Conservation (phyloP, 495 filamentous ascomycete genomes). For the Staphylotrichum tortipilum region DNA sequence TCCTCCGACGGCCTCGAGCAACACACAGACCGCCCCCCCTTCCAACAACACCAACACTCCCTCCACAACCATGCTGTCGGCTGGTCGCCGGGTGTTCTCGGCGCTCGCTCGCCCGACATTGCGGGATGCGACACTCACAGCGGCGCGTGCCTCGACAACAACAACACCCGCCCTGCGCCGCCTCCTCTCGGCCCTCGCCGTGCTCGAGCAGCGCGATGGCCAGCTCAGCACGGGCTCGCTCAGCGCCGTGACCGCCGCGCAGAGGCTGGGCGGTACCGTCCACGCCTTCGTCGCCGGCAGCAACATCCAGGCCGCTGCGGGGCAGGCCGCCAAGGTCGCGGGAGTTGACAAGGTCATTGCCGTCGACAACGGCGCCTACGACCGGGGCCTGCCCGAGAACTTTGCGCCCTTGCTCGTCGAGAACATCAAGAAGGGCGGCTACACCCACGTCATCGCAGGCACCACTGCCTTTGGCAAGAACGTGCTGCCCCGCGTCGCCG, state of each 20-base stretch:
- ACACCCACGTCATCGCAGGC: slow-evolving; percentile 79
- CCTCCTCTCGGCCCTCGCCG: slow-evolving; percentile 76
- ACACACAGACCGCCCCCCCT: not conserved
- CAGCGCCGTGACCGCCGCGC: slow-evolving; percentile 76
- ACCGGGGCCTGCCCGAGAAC: slow-evolving; percentile 92
- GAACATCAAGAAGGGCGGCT: slow-evolving; percentile 90
- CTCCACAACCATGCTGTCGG: slow-evolving; percentile 16
- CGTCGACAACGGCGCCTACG: slow-evolving; percentile 82
- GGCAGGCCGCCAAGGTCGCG: slow-evolving; percentile 78
- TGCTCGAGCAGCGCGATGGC: slow-evolving; percentile 90
- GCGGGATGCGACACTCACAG: slow-evolving; percentile 18
- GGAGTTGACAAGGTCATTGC: slow-evolving; percentile 86
- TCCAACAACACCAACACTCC: slow-evolving; percentile 5
- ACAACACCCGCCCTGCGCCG: slow-evolving; percentile 54
- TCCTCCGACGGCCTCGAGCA: too few species aligned
- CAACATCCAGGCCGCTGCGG: slow-evolving; percentile 69
- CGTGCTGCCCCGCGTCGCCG: slow-evolving; percentile 89
- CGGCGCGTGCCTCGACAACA: too few species aligned
- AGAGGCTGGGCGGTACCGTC: slow-evolving; percentile 75
- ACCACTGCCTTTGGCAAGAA: slow-evolving; percentile 98
- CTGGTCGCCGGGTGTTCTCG: slow-evolving; percentile 23
- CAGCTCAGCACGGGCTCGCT: slow-evolving; percentile 75
- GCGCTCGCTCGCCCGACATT: slow-evolving; percentile 23
- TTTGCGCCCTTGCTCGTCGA: slow-evolving; percentile 87
- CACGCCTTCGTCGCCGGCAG: slow-evolving; percentile 85